These are phyloP conservation scores for Kodamaea arcana DNA, from an alignment of 1,139 yeast species.

Conservation along the genomic window DNA sequence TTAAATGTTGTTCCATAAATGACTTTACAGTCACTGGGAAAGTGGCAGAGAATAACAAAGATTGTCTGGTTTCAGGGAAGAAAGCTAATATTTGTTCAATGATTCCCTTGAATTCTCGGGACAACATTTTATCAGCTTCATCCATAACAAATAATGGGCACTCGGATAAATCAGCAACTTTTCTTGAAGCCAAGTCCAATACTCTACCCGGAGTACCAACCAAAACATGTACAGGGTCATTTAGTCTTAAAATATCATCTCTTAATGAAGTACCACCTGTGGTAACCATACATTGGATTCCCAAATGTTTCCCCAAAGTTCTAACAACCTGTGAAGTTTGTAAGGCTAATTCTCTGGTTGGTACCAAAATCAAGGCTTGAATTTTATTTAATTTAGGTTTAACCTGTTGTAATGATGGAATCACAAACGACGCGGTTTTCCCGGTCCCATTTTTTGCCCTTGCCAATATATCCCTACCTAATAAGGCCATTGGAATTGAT, in stretches of 20 bases:
- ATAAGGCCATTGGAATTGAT: slow-evolving; percentile 90
- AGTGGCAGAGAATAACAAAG: slow-evolving; percentile 88
- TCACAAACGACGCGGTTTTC: slow-evolving; percentile 93
- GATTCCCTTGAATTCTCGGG: slow-evolving; percentile 83
- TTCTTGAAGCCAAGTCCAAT: slow-evolving; percentile 86
- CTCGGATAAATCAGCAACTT: slow-evolving; percentile 79
- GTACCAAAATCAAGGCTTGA: slow-evolving; percentile 85
- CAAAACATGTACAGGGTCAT: slow-evolving; percentile 85
- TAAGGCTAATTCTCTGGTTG: slow-evolving; percentile 93
- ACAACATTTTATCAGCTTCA: slow-evolving; percentile 96
- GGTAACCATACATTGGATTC: slow-evolving; percentile 93
- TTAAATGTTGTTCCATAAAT: slow-evolving; percentile 88
- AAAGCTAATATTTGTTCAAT: slow-evolving; percentile 83
- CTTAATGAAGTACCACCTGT: slow-evolving; percentile 96
- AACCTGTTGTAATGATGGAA: slow-evolving; percentile 79
- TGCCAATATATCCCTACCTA: slow-evolving; percentile 95
- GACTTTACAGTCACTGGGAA: slow-evolving; percentile 92
- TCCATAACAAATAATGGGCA: slow-evolving; percentile 95
- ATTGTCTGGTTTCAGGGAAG: slow-evolving; percentile 79
- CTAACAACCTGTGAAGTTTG: slow-evolving; percentile 97
- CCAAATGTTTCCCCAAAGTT: slow-evolving; percentile 93
- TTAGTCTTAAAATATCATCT: slow-evolving; percentile 90
- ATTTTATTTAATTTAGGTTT: slow-evolving; percentile 82
- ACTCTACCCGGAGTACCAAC: slow-evolving; percentile 98
- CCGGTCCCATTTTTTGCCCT: slow-evolving; percentile 99